A percentile compares a stretch with the other conserved stretches of the same genome.
These are phyloP conservation scores for Phytophthora europaea DNA, from an alignment of 352 stramenopile genomes.

Conservation along the genomic window DNA sequence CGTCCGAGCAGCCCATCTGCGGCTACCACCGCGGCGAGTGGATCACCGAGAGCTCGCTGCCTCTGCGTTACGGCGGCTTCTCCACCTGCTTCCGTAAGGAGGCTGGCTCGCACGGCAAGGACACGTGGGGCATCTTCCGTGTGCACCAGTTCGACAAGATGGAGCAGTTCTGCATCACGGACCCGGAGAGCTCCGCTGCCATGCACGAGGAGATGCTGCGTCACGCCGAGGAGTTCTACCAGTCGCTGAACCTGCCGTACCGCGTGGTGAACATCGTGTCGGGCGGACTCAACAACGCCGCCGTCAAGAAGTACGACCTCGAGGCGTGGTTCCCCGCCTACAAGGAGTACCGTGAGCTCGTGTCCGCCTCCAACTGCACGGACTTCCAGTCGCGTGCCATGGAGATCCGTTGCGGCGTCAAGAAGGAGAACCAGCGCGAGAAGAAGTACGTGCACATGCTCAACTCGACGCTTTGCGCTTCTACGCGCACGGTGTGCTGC, in stretches of 20 bases:
- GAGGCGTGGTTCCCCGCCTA: conserved; percentile 99
- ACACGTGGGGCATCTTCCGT: conserved; percentile 99
- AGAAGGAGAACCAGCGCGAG: conserved; percentile 95
- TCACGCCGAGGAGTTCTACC: conserved; percentile 98
- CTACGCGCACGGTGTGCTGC: conserved; percentile 98
- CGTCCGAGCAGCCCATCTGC: conserved; percentile 99
- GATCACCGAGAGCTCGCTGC: conserved; percentile 87
- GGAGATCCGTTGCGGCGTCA: conserved; percentile 97
- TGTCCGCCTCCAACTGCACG: conserved; percentile 99
- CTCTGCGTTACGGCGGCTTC: conserved; percentile 94
- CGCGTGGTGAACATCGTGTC: conserved; percentile 99
- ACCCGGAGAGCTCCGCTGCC: conserved; percentile 92
- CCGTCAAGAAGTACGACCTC: conserved; percentile 99
- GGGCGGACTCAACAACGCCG: conserved; percentile 98
- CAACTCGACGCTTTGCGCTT: conserved; percentile 99
- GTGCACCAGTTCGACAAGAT: conserved; percentile 99
- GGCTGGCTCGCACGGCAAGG: conserved; percentile 97
- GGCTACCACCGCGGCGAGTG: conserved; percentile 97
- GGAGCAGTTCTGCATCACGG: conserved; percentile 98
- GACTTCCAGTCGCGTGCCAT: conserved; percentile 98
- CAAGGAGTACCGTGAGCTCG: conserved; percentile 98
- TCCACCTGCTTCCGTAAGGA: conserved; percentile 99
- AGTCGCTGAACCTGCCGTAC: conserved; percentile 98
- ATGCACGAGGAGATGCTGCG: conserved; percentile 96
- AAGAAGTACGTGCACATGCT: conserved; percentile 99